A percentile compares a stretch with the other conserved stretches of the same genome.
Evolutionary conservation across 2,329 filamentous ascomycete genomes (phyloP).

Genomic region (Colletotrichum brevisporum): DNA sequence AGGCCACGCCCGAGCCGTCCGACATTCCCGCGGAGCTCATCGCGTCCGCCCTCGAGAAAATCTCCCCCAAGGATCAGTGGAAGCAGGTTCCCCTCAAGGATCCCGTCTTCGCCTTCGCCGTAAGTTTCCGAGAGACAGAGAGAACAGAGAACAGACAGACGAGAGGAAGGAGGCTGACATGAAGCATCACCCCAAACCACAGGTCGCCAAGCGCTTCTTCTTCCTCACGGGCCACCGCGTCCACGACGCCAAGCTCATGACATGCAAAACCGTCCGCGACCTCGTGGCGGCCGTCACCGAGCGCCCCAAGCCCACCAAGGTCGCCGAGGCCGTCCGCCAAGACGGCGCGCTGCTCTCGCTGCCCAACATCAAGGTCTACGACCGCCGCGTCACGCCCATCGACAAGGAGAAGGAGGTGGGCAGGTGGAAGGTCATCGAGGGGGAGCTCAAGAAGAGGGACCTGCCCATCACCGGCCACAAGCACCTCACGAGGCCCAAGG

Average conservation of each 20-base stretch:
- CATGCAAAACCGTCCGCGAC: slow-evolving; percentile 66
- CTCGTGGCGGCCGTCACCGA: slow-evolving; percentile 68
- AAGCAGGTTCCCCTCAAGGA: slow-evolving; percentile 70
- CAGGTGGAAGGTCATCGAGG: slow-evolving; percentile 84
- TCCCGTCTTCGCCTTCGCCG: slow-evolving; percentile 77
- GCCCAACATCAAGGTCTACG: slow-evolving; percentile 79
- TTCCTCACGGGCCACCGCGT: slow-evolving; percentile 85
- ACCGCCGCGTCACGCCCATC: slow-evolving; percentile 76
- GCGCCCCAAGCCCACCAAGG: slow-evolving; percentile 70
- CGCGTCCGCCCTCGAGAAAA: slow-evolving; percentile 51
- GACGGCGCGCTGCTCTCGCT: slow-evolving; percentile 64
- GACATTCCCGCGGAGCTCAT: too few relatives aligned
- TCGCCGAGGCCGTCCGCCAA: slow-evolving; percentile 71
- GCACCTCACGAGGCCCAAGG: slow-evolving; percentile 56
- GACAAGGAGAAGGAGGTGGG: slow-evolving; percentile 81
- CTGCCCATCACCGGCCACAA: slow-evolving; percentile 69
- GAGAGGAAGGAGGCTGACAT: neutral
- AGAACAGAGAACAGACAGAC: neutral
- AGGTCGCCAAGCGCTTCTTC: slow-evolving; percentile 86
- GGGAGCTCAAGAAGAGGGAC: slow-evolving; percentile 74
- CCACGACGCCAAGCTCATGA: slow-evolving; percentile 76
- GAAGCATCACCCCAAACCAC: neutral
- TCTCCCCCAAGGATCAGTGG: slow-evolving; percentile 66
- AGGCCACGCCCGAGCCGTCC: too few relatives aligned
- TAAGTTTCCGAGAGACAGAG: slow-evolving; percentile 59